Evolutionary conservation across 2,329 filamentous ascomycete genomes (phyloP), one percentile per base, ranked within the genome.

Genomic region (Parastagonospora nodorum): DNA sequence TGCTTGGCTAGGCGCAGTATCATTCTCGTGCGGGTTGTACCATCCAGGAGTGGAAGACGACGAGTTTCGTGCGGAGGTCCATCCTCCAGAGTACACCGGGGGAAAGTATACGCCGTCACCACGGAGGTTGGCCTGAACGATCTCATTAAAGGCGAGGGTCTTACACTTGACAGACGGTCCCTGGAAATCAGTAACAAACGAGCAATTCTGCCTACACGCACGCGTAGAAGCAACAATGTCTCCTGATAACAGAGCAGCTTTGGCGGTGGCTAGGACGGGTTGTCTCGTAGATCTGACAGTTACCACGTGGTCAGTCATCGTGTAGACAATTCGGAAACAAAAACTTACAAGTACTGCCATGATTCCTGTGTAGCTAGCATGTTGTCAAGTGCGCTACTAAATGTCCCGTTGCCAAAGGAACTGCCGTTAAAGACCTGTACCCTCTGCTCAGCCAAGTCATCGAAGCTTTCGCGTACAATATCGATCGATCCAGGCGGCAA

Each of bases 151-250:
- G 6, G 15, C 24, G 11, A 15, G 40, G 4, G 48, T n/a, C 4
- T 41, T 15, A 14, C 48, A 50, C 19, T 45, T 33, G 12, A 45
- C 36, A 10, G 38, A 29, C 8, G 48, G 41, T 5, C 41, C 48
- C n/a, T 45, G 28, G 15, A 50, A 50, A 1, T 27, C 2, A 8
- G 37, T 36, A 6, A 30, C 30, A 16, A 46, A 50, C n/a, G 48
- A 41, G 24, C 48, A 50, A 29, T 50, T 45, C 15, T 35, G 24
- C 6, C 48, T 36, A 37, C 48, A 50, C 15, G 41, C 36, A 16
- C 35, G 35, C 8, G 15, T 35, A 28, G 44, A 45, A 24, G 36
- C 29, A 30, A 36, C 9, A 8, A 50, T 15, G 8, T 24, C 42
- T 37, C 48, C 32, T 9, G 27, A 28, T 2, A 50, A 15, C 35